phyloP scores from a whole-genome alignment of 2,329 filamentous ascomycete genomes.

The Epichloe sp. region DNA sequence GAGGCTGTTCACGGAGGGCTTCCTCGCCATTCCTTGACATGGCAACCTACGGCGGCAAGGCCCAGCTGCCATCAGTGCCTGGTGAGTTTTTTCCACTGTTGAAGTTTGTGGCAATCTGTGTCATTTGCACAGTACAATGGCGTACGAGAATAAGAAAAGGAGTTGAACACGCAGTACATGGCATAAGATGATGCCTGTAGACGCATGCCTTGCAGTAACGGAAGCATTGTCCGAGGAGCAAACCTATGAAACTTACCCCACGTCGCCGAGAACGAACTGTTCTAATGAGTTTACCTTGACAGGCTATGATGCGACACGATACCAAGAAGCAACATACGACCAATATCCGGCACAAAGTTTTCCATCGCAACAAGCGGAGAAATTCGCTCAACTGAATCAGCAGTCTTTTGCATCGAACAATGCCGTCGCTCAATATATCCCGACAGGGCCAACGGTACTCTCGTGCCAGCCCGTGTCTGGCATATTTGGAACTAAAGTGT shows the following conservation, averaged over 20 bases:
- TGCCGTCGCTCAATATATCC: slow-evolving; percentile 53
- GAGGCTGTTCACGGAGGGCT: slow-evolving; percentile 41
- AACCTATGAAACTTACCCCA: no score
- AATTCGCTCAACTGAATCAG: slow-evolving; percentile 39
- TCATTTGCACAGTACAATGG: no score
- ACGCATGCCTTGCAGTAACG: no score
- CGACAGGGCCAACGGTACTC: slow-evolving; percentile 45
- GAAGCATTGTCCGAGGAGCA: no score
- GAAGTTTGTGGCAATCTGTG: no score
- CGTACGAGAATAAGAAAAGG: background rate
- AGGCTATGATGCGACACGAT: slow-evolving; percentile 49
- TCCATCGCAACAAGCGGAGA: slow-evolving; percentile 33
- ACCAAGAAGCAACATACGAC: slow-evolving; percentile 43
- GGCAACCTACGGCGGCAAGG: slow-evolving; percentile 63
- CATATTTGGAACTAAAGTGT: slow-evolving; percentile 54
- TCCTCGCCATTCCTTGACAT: slow-evolving; percentile 33
- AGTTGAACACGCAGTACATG: no score
- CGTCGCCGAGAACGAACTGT: background rate
- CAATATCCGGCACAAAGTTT: slow-evolving; percentile 37
- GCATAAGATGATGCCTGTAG: no score
- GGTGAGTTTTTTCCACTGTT: slow-evolving; percentile 45
- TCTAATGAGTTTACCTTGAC: slow-evolving; percentile 14
- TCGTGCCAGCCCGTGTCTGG: slow-evolving; percentile 60
- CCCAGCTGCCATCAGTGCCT: slow-evolving; percentile 63
- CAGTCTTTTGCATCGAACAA: slow-evolving; percentile 48